Conservation (phyloP, 148 eudicot genomes). For the Drosera capensis region DNA sequence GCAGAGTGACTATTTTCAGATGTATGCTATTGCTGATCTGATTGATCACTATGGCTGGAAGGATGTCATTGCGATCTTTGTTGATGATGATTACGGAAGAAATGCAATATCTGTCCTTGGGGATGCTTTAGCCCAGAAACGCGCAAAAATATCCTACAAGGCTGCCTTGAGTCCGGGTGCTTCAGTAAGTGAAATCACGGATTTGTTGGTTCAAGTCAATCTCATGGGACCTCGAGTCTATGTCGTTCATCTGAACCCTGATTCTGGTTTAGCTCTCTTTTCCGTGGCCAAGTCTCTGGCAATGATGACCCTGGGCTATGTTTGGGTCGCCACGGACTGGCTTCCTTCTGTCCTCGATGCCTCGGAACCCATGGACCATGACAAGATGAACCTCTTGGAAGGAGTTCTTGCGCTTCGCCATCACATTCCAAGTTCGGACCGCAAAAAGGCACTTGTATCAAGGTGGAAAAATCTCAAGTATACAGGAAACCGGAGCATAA, state of each 20-base stretch:
- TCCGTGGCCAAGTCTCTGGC: slow-evolving; percentile 48
- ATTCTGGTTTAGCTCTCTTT: slow-evolving; percentile 55
- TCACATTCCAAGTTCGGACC: slow-evolving; percentile 48
- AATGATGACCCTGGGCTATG: slow-evolving; percentile 64
- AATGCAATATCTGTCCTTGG: slow-evolving; percentile 45
- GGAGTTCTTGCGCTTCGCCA: slow-evolving; percentile 74
- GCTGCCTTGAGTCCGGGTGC: slow-evolving; percentile 63
- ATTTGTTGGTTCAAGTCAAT: slow-evolving; percentile 45
- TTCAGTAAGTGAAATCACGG: slow-evolving; percentile 24
- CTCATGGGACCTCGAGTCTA: slow-evolving; percentile 63
- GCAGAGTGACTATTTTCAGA: slow-evolving; percentile 56
- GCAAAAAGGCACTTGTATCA: slow-evolving; percentile 23
- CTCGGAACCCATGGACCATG: slow-evolving; percentile 16
- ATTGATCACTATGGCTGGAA: slow-evolving; percentile 42
- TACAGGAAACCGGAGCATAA: slow-evolving; percentile 28
- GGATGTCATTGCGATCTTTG: slow-evolving; percentile 54
- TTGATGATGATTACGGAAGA: slow-evolving; percentile 72
- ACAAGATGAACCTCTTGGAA: slow-evolving; percentile 34
- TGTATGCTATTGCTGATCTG: slow-evolving; percentile 58
- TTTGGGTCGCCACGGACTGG: slow-evolving; percentile 95
- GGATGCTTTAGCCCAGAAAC: slow-evolving; percentile 42
- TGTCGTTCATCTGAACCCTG: slow-evolving; percentile 84
- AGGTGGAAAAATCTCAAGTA: slow-evolving; percentile 40
- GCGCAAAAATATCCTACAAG: slow-evolving; percentile 63
- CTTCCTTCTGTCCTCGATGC: slow-evolving; percentile 59